Base-by-base conservation (phyloP, 495 filamentous ascomycete genomes). In the Clavariopsis aquatica region DNA sequence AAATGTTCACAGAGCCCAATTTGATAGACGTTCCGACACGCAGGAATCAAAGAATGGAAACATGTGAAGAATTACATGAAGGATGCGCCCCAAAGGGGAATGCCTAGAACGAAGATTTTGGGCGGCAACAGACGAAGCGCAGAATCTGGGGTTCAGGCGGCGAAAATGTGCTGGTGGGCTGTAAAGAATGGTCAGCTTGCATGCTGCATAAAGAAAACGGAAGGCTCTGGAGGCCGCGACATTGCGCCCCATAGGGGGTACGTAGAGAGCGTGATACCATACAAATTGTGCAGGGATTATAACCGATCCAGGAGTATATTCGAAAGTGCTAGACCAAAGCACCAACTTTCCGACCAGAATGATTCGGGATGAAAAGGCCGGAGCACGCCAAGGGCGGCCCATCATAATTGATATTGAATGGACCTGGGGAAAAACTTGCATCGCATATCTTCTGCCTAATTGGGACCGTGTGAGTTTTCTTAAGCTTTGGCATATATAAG, bases 391-490 rank as follows among this genome's bases (percentile, higher is more conserved):
- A 65, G 68, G 38, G 53, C 47, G 58, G 63, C 46, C 59, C 59
- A 70, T 52, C 62, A 60, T 55, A 63, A 57, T 59, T 55, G 58
- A 66, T 70, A 70, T 70, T 69, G 62, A 66, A 31, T 20, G 47
- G 68, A 60, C 65, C 63, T 20, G 57, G 45, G 59, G 63, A 66
- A 70, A 63, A 66, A 57, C 68, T 66, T 63, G 68, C 68, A 64
- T 59, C 53, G 63, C 57, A 38, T 61, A 57, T 65, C 46, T 70
- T 70, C 63, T 70, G 68, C 68, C 63, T 66, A 65, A 66, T 70
- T 64, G 67, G 47, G 63, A 51, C 9, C 31, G 15, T 36, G 61
- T 46, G 36, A 65, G 36, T 27, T 24, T 41, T 52, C 22, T 34
- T 34, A 55, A 49, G 58, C 63, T 64, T 59, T 38, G 24, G 38